Evolutionary conservation across 192 early-diverging fungal species (phyloP), one percentile per base, ranked within the genome.

Genomic region (Coemansia furcata): DNA sequence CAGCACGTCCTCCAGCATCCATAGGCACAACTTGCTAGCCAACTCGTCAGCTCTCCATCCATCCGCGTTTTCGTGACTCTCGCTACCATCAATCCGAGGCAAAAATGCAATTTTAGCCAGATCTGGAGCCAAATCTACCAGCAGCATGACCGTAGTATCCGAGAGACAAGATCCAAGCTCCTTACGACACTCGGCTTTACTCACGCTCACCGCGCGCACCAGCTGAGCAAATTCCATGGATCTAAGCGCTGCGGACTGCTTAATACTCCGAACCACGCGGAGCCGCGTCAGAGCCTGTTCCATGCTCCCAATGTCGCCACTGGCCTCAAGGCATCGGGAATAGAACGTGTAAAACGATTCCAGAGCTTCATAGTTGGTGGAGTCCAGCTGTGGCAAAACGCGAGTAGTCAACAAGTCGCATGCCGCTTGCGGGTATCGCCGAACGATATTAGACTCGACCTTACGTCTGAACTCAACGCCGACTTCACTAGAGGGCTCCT

Each of bases 301-400:
- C 55, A 11, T 60, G 0, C 6, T 26, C 0, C 2, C 35, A 2
- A 6, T 3, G 17, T 62, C 50, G 0, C 14, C 39, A 3, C 38
- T 37, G 7, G 49, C 11, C 15, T 62, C 23, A 5, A 60, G 14
- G 10, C 62, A 62, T 37, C 59, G 39, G 9, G 67, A 69, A 23
- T 72, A 72, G 32, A 72, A 65, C 26, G 43, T 11, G 38, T 75
- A 80, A n/a, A 66, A 74, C 6, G 10, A 3, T 23, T 63, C 62
- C 8, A 74, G 21, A 8, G 43, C 58, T 30, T 17, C 26, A 6
- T 66, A 63, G 60, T 71, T 60, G 10, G 60, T 68, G 37, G 61
- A 63, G 52, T 74, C 73, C 33, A 80, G n/a, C 32, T 75, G 61
- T 43, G 66, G 66, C 38, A 67, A 17, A 8, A 75, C 69, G 1